Base-by-base conservation (phyloP, 768 basidiomycete genomes). In the Kwoniella dendrophila region DNA sequence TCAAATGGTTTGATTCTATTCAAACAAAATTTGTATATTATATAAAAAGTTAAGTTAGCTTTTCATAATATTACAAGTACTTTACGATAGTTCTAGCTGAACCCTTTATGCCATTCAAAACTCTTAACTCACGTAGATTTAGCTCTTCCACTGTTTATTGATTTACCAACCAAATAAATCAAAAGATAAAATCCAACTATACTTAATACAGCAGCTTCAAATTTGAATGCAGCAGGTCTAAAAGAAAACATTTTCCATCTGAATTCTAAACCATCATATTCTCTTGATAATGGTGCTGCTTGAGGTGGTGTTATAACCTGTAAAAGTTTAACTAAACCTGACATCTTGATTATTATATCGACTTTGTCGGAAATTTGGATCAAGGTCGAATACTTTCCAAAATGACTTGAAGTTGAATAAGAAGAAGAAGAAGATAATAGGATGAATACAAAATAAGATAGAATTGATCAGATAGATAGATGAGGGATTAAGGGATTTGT, bases 141-240 rank as follows among this genome's bases (percentile, higher is more conserved):
- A 24, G 87, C 90, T 67, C 82, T 85, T 45, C 79, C 80, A 36
- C 80, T 73, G 73, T 93, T 95, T 45, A 79, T 72, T 12, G 78
- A 80, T 66, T 83, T 85, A 0, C 91, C 92, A 61, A 86, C 73
- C 71, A 84, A 83, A 65, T 84, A 85, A 57, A 86, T 76, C 0
- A 80, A 75, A 36, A 87, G 67, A 63, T 90, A 92, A 29, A 84
- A 54, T 3, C 87, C 64, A 14, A 91, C 57, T 6, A 74, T 83
- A 18, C 76, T 76, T 6, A 90, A 65, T 40, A 90, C 82, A 62
- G 81, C 82, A 0, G 79, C 83, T 76, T 96, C 93, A 18, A 80
- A 81, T 72, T 86, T 79, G 80, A 93, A 88, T 29, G 85, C 87
- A 86, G 87, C 89, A 20, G 92, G 93, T 43, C 92, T 83, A 81